Percentiles rank a stretch among this genome's conserved stretches.
phyloP scores from a whole-genome alignment of 768 basidiomycete genomes.

The Trametes meyenii region DNA sequence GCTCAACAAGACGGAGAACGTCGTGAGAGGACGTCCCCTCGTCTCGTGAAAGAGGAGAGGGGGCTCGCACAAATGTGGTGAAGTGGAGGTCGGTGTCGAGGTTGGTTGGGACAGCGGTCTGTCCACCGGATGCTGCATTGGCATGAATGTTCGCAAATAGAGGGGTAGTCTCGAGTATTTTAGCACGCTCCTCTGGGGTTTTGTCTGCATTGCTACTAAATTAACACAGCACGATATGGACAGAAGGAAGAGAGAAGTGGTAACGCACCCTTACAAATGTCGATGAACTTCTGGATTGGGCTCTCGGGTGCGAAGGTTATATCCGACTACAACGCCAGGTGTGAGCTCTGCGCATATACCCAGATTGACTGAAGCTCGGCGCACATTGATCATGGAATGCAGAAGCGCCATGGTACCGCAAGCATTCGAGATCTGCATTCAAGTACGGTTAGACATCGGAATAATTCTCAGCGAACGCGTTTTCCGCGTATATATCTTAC shows the following conservation, averaged over 20 bases:
- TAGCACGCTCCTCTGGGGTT: slow-evolving; percentile 72
- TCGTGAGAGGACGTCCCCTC: slow-evolving; percentile 18
- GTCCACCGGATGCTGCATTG: slow-evolving; percentile 67
- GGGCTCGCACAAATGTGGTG: slow-evolving; percentile 80
- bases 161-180: slow-evolving; percentile 71
- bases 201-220: slow-evolving; percentile 46
- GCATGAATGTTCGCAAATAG: slow-evolving; percentile 81
- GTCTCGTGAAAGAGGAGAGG: slow-evolving; percentile 43
- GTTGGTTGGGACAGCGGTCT: slow-evolving; percentile 64
- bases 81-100: slow-evolving; percentile 83
- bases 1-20: slow-evolving; percentile 64
- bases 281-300: slow-evolving; percentile 67
- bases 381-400: slow-evolving; percentile 70
- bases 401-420: slow-evolving; percentile 36
- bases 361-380: slow-evolving; percentile 24
- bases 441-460: neutral
- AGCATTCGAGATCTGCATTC: slow-evolving; percentile 35
- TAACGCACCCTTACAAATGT: slow-evolving; percentile 56
- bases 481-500: slow-evolving; percentile 46
- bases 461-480: neutral
- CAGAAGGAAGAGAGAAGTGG: neutral
- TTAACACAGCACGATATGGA: neutral
- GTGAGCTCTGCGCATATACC: neutral
- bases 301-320: slow-evolving; percentile 58
- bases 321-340: slow-evolving; percentile 47